phyloP scores from a whole-genome alignment of 495 filamentous ascomycete species.

The Collariella sp. region DNA sequence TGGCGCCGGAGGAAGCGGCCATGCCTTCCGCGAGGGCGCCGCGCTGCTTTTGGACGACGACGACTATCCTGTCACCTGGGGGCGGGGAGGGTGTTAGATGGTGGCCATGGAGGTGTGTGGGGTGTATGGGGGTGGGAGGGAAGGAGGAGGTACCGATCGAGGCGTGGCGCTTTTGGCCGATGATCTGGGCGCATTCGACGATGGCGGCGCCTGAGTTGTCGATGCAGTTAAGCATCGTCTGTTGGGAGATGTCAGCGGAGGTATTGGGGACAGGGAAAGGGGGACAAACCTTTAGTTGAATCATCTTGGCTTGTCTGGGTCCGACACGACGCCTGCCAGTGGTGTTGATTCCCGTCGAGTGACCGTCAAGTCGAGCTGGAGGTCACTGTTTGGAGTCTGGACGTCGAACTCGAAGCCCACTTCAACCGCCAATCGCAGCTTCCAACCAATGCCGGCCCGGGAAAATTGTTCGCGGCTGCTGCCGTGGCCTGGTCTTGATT shows the following conservation, averaged over 20 bases:
- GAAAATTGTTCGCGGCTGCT: slow-evolving; percentile 22
- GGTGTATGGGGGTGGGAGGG: neutral
- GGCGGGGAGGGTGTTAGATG: neutral
- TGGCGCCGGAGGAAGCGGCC: slow-evolving; percentile 58
- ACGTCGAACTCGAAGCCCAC: slow-evolving; percentile 2
- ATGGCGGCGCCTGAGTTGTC: slow-evolving; percentile 98
- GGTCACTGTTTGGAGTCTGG: too few species aligned
- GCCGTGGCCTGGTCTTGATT: slow-evolving; percentile 1
- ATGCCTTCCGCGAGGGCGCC: slow-evolving; percentile 45
- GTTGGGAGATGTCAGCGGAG: slow-evolving; percentile 14
- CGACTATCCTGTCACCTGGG: slow-evolving; percentile 89
- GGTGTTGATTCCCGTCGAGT: slow-evolving; percentile 1
- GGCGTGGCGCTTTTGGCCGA: slow-evolving; percentile 83
- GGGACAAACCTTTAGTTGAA: slow-evolving; percentile 81
- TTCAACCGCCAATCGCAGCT: neutral
- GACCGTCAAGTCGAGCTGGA: neutral
- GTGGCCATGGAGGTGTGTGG: neutral
- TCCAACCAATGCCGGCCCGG: slow-evolving; percentile 5
- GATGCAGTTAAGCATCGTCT: slow-evolving; percentile 99
- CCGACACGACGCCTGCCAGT: slow-evolving; percentile 4
- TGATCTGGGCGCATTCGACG: slow-evolving; percentile 89
- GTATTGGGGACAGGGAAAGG: too few species aligned
- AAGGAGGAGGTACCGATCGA: slow-evolving; percentile 61
- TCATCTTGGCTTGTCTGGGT: slow-evolving; percentile 59
- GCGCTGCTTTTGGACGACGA: slow-evolving; percentile 94